Evolutionary conservation across 495 filamentous ascomycete genomes (phyloP).

Genomic region (Penicillium steckii): DNA sequence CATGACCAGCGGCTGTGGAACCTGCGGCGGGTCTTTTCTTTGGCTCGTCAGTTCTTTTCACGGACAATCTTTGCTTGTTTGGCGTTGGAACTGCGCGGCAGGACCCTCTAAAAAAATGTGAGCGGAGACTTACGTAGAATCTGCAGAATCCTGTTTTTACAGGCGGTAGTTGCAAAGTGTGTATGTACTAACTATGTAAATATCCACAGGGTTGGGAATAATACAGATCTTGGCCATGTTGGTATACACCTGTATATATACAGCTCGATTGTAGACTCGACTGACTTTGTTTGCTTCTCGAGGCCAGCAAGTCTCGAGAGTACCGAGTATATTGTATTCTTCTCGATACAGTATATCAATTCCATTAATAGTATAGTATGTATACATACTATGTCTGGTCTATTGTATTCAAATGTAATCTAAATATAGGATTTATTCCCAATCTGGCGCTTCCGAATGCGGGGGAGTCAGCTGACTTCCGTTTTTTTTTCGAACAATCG

Average conservation of each 20-base stretch:
- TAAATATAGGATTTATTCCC: slow-evolving; percentile 3
- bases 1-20: slow-evolving; percentile 10
- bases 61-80: neutral
- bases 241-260: no score
- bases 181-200: no score
- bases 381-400: neutral
- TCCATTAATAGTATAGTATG: neutral
- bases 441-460: slow-evolving; percentile 14
- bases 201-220: no score
- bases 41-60: neutral
- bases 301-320: no score
- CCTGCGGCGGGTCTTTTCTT: neutral
- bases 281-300: neutral
- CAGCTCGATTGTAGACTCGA: no score
- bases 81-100: neutral
- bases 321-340: no score
- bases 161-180: neutral
- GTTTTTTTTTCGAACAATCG: slow-evolving; percentile 8
- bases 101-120: neutral
- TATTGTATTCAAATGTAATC: no score
- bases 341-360: neutral
- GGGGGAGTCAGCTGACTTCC: slow-evolving; percentile 23
- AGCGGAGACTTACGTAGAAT: neutral
- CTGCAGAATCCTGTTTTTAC: neutral
- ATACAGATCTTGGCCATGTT: no score